These are phyloP conservation scores for Athelia psychrophila DNA, from an alignment of 1,284 basidiomycete genomes.

Conservation along the genomic window DNA sequence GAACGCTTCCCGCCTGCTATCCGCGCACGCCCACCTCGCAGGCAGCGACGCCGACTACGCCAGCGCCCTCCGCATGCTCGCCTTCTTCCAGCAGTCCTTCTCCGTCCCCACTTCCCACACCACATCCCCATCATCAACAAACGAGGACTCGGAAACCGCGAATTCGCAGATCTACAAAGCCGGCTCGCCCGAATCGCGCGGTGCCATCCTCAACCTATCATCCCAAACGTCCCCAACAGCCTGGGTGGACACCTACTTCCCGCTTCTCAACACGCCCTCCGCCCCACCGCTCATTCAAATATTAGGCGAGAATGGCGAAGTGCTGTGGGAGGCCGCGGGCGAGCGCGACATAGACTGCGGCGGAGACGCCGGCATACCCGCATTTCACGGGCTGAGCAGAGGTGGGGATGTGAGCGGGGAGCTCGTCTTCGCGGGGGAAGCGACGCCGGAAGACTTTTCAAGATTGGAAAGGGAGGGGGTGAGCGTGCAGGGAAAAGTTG, in stretches of 20 bases:
- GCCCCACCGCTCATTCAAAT: slow-evolving; percentile 57
- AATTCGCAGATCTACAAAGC: slow-evolving; percentile 60
- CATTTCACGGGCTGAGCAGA: slow-evolving; percentile 71
- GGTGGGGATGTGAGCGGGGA: slow-evolving; percentile 64
- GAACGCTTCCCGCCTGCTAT: slow-evolving; percentile 51
- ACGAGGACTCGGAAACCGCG: slow-evolving; percentile 4
- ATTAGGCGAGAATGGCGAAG: slow-evolving; percentile 48
- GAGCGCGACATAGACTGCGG: slow-evolving; percentile 60
- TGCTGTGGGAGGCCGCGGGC: slow-evolving; percentile 71
- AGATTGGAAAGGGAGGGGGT: slow-evolving; percentile 52
- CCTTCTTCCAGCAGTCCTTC: slow-evolving; percentile 62
- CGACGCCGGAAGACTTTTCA: slow-evolving; percentile 76
- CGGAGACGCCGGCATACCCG: slow-evolving; percentile 55
- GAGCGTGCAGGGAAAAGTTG: slow-evolving; percentile 79
- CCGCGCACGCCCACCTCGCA: slow-evolving; percentile 71
- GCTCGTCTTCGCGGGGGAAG: slow-evolving; percentile 84
- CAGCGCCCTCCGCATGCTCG: slow-evolving; percentile 62
- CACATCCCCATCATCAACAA: too few relatives aligned
- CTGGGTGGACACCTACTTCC: slow-evolving; percentile 84
- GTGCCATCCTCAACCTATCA: slow-evolving; percentile 56
- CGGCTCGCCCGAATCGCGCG: slow-evolving; percentile 60
- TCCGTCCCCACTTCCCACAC: too few relatives aligned
- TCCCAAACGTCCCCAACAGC: slow-evolving; percentile 40
- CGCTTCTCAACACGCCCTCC: slow-evolving; percentile 76
- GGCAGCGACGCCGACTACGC: slow-evolving; percentile 63